A percentile compares a stretch with the other conserved stretches of the same genome.
phyloP scores from a whole-genome alignment of 805 yeast species.

The Schwanniomyces occidentalis region DNA sequence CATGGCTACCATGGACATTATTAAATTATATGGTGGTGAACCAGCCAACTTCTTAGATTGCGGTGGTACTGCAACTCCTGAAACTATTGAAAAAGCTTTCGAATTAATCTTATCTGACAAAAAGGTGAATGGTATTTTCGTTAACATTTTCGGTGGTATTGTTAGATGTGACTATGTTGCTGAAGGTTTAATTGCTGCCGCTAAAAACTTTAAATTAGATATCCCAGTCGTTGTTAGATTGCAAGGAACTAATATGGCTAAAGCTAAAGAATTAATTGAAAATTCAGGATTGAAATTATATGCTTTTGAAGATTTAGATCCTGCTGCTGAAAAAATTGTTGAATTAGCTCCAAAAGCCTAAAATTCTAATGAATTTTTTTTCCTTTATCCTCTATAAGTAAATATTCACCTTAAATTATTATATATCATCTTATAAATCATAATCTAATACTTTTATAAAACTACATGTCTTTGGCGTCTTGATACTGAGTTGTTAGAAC shows the following conservation, averaged over 20 bases:
- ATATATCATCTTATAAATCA: not conserved
- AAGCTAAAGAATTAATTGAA: slow-evolving; percentile 82
- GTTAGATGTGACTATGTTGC: slow-evolving; percentile 99
- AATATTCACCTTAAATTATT: slow-evolving; percentile 3
- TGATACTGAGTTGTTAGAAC: too few relatives aligned
- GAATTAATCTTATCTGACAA: slow-evolving; percentile 86
- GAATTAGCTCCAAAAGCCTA: slow-evolving; percentile 51
- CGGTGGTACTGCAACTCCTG: slow-evolving; percentile 99
- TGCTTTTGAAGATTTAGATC: slow-evolving; percentile 89
- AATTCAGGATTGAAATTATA: slow-evolving; percentile 91
- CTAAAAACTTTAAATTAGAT: slow-evolving; percentile 84
- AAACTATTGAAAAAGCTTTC: slow-evolving; percentile 96
- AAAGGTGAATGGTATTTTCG: slow-evolving; percentile 91
- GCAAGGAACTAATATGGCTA: slow-evolving; percentile 94
- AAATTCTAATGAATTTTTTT: too few relatives aligned
- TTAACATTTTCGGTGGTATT: slow-evolving; percentile 98
- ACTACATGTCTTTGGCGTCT: too few relatives aligned
- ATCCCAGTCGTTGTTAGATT: slow-evolving; percentile 97
- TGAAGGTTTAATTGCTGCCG: slow-evolving; percentile 92
- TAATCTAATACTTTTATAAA: too few relatives aligned
- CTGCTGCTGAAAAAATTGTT: slow-evolving; percentile 95
- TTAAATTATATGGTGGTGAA: slow-evolving; percentile 95
- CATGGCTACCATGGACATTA: slow-evolving; percentile 99
- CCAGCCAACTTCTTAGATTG: slow-evolving; percentile 99
- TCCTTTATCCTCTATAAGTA: too few relatives aligned